These are phyloP conservation scores for Pyrenula aspistea DNA, from an alignment of 495 filamentous ascomycete genomes.

Conservation along the genomic window DNA sequence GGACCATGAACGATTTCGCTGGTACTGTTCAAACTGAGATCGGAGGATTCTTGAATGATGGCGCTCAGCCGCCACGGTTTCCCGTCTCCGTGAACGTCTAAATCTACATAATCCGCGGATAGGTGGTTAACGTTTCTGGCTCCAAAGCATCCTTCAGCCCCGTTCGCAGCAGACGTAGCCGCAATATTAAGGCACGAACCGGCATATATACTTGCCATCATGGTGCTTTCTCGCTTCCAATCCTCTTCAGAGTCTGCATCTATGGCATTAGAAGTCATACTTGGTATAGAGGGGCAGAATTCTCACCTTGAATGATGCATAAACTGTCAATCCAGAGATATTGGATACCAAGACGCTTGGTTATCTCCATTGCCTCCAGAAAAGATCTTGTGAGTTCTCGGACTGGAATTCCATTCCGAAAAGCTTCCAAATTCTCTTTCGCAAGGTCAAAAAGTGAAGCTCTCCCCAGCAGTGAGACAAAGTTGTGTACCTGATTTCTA, in stretches of 20 bases:
- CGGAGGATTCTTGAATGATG: not conserved
- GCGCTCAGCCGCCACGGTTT: not conserved
- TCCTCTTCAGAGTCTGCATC: not conserved
- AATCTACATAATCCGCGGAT: not conserved
- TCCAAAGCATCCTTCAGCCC: not conserved
- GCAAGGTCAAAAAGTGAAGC: not conserved
- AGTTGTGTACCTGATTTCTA: not conserved
- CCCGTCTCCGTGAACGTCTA: not conserved
- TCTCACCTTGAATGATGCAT: not conserved
- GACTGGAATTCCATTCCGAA: not conserved
- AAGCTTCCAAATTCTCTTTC: not conserved
- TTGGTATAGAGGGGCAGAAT: no score
- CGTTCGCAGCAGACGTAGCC: not conserved
- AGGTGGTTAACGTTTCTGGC: not conserved
- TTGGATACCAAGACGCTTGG: not conserved
- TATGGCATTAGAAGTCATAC: no score
- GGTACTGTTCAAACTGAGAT: not conserved
- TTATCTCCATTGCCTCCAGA: not conserved
- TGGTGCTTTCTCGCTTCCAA: not conserved
- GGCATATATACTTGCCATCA: not conserved
- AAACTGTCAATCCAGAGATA: not conserved
- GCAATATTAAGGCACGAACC: not conserved
- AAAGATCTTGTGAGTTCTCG: not conserved
- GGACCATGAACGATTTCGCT: not conserved
- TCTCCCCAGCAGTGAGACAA: not conserved